Base-by-base conservation (phyloP, 345 rosid genomes). In the Salix exigua region DNA sequence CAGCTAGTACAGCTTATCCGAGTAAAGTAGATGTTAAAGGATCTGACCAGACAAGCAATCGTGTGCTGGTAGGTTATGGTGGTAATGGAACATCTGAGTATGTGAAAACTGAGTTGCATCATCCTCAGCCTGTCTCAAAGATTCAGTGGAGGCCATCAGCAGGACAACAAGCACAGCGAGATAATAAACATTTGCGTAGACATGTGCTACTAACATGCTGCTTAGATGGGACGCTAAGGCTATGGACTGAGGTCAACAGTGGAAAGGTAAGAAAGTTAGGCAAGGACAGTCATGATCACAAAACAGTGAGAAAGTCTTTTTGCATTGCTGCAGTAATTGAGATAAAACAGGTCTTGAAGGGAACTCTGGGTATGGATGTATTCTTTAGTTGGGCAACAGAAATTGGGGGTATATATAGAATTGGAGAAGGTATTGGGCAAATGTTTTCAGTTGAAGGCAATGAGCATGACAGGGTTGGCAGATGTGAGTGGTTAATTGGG, bases 401-500 rank as follows among this genome's bases (percentile, higher is more conserved):
- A 77, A 80, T 85, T 44, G 83, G 79, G 65, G 91, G 94, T 51
- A 74, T 88, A 61, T 78, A 77, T 66, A 86, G 83, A 84, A 82
- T 82, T 50, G 44, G 79, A 38, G 89, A 84, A 86, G 94, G 83
- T 72, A 77, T 44, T 73, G 83, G 82, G 75, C 80, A 81, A 23
- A 74, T 81, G 7, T 77, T 84, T 75, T 78, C 86, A 46, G 28
- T 77, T 35, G 86, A 83, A 73, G 83, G 42, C 50, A 14, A 80
- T 72, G 88, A 79, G 17, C 85, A 70, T 71, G 91, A 87, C 35
- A 78, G 61, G 73, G 75, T 80, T 75, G 92, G 95, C 53, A 80
- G 73, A 46, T 90, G 97, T 81, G 98, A 90, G 77, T 94, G 98
- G 98, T 80, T 94, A 78, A 86, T 94, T 78, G 97, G 95, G 77